Conservation (phyloP, 148 eudicot genomes). For the Simmondsia chinensis region DNA sequence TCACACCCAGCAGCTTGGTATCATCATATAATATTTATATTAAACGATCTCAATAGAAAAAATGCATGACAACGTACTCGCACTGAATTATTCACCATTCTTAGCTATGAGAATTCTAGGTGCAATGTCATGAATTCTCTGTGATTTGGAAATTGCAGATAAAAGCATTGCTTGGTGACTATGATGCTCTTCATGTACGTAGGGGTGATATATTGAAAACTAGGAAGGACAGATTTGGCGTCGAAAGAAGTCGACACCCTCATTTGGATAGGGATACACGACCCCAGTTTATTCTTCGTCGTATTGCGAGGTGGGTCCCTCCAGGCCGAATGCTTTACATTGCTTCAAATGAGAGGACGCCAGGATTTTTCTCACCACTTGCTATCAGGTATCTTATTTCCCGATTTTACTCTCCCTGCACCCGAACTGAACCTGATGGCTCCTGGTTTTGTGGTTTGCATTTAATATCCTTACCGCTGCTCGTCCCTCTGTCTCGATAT, state of each 20-base stretch:
- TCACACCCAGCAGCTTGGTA: no score
- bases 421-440: background rate
- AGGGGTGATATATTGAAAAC: slow-evolving; percentile 86
- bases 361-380: slow-evolving; percentile 84
- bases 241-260: slow-evolving; percentile 63
- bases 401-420: background rate
- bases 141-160: slow-evolving; percentile 31
- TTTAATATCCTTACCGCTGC: background rate
- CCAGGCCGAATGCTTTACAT: slow-evolving; percentile 73
- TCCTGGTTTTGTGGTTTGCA: background rate
- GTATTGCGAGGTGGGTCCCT: slow-evolving; percentile 82
- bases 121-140: background rate
- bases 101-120: background rate
- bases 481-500: no score
- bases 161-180: slow-evolving; percentile 74
- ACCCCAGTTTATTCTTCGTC: slow-evolving; percentile 69
- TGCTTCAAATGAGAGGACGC: slow-evolving; percentile 87
- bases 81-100: no score
- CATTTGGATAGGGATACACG: slow-evolving; percentile 90
- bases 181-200: slow-evolving; percentile 96
- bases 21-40: no score
- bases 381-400: slow-evolving; percentile 35
- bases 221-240: slow-evolving; percentile 83
- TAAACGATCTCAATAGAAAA: no score
- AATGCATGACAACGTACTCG: no score